Evolutionary conservation across 768 basidiomycete genomes (phyloP).

Genomic region (Saitozyma sp.): DNA sequence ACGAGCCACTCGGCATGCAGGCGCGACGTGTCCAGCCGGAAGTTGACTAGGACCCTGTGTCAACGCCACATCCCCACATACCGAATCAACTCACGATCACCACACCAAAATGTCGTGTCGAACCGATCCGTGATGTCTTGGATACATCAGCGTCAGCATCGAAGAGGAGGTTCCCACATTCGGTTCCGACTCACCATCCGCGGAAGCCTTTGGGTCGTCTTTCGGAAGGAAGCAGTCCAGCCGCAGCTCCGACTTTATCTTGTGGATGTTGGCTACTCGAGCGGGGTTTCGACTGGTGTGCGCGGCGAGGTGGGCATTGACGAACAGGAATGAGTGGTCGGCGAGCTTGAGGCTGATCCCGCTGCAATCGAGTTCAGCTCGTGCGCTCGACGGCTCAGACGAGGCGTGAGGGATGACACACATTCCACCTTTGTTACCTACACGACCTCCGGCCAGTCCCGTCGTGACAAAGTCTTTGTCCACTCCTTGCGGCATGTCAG

Average conservation of each 20-base stretch:
- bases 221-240: slow-evolving; percentile 72
- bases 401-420: slow-evolving; percentile 10
- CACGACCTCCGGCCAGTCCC: slow-evolving; percentile 82
- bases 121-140: slow-evolving; percentile 79
- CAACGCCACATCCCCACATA: background rate
- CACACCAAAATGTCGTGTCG: slow-evolving; percentile 83
- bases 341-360: slow-evolving; percentile 84
- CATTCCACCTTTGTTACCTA: slow-evolving; percentile 91
- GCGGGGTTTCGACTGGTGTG: slow-evolving; percentile 59
- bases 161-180: slow-evolving; percentile 14
- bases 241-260: slow-evolving; percentile 80
- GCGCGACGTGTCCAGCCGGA: slow-evolving; percentile 81
- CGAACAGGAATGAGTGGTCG: slow-evolving; percentile 78
- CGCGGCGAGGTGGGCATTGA: slow-evolving; percentile 86
- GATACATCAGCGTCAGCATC: slow-evolving; percentile 30
- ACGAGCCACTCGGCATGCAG: slow-evolving; percentile 94
- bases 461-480: slow-evolving; percentile 83
- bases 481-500: slow-evolving; percentile 57
- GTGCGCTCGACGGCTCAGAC: background rate
- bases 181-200: slow-evolving; percentile 6
- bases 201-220: slow-evolving; percentile 22
- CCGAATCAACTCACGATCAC: slow-evolving; percentile 59
- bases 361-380: slow-evolving; percentile 16
- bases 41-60: slow-evolving; percentile 62
- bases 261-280: slow-evolving; percentile 78